A percentile compares a stretch with the other conserved stretches of the same genome.
Evolutionary conservation across 345 rosid species (phyloP).

Genomic region (Ailanthus altissimus): DNA sequence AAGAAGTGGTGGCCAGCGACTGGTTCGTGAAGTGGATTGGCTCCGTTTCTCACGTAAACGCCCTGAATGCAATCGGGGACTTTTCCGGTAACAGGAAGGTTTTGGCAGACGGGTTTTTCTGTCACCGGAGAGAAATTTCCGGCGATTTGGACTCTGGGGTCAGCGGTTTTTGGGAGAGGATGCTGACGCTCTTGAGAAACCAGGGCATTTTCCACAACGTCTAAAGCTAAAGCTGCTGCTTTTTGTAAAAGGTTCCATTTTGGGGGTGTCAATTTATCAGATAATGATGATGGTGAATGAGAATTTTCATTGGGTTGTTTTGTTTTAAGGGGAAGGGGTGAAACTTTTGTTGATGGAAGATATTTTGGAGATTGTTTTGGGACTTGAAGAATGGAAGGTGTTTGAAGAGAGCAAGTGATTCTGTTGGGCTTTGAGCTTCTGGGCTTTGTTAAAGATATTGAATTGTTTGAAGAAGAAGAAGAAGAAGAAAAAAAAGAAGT

Average conservation of each 20-base stretch:
- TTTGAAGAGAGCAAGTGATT: conserved; percentile 47
- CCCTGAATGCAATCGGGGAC: conserved; percentile 72
- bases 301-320: conserved; percentile 17
- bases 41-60: conserved; percentile 78
- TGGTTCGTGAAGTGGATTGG: conserved; percentile 83
- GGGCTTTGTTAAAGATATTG: background rate
- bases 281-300: background rate
- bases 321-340: conserved; percentile 23
- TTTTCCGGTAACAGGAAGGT: conserved; percentile 60
- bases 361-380: conserved; percentile 37
- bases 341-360: conserved; percentile 24
- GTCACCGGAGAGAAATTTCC: conserved; percentile 86
- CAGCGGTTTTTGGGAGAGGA: conserved; percentile 76
- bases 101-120: conserved; percentile 53
- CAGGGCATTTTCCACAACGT: conserved; percentile 56
- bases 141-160: conserved; percentile 68
- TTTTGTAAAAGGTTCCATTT: conserved; percentile 62
- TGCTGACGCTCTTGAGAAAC: conserved; percentile 53
- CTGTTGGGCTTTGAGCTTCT: background rate
- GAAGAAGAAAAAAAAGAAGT: conserved; percentile 16
- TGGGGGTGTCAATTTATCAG: conserved; percentile 14
- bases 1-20: conserved; percentile 88
- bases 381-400: conserved; percentile 56
- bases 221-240: conserved; percentile 56
- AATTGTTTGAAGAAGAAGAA: conserved; percentile 14